Evolutionary conservation across 768 basidiomycete genomes (phyloP), one percentile per base, ranked within the genome.

Genomic region (Auricularia auricula-judae): DNA sequence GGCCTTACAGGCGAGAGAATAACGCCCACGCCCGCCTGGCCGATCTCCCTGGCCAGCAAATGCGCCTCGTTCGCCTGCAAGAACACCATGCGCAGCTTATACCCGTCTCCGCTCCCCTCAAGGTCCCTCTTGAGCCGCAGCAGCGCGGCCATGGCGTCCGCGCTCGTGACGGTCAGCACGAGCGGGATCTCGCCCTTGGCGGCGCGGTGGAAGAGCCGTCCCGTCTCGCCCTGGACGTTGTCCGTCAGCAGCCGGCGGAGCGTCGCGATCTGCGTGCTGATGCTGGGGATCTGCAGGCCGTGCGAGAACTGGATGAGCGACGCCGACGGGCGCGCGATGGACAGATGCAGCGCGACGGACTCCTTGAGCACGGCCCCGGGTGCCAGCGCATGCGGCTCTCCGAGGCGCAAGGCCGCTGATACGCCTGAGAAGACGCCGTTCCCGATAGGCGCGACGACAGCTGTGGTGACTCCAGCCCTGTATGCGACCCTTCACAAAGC

Each of bases 191-290:
- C 65, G 34, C 77, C 74, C 66, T 73, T 71, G 42, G 71, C 72
- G 8, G 82, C 77, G 8, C 73, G 73, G 5, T 67, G 64, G 72
- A 81, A 82, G 0, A 60, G 63, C 1, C 66, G 51, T 5, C 75
- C 75, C 51, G 68, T 65, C 51, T 74, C 67, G 3, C 73, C 71
- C 3, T 47, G 56, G 5, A 59, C 56, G 23, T 59, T 59, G 29
- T 59, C 56, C 56, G 56, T 59, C 7, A 96, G 76, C 44, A 93
- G 76, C 7, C 80, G 77, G 1, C 93, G 81, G 56, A 97, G 76
- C 3, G 84, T 78, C 14, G 86, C 87, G 66, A 96, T 86, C 68
- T 93, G 85, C n/a, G 86, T 88, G 74, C 92, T 92, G 36, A 92
- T 79, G 66, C 89, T 88, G 0, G 80, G 62, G 66, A 96, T 86